Evolutionary conservation across 2,329 filamentous ascomycete species (phyloP).

Genomic region (Thielaviopsis populi): DNA sequence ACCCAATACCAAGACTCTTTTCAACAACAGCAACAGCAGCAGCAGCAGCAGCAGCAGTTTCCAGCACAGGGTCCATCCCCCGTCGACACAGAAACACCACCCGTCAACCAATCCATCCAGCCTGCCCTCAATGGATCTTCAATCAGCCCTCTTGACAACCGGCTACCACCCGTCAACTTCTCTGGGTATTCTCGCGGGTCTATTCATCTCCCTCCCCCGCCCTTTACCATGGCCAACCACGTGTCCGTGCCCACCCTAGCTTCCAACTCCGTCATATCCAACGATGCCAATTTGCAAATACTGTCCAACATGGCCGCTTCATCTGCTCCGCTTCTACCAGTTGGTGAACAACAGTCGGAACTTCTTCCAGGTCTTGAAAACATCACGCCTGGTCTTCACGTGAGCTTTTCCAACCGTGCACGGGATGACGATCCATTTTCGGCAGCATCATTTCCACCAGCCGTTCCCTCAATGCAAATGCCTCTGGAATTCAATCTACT

Average conservation of each 20-base stretch:
- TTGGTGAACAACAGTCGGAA: background rate
- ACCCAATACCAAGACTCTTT: constrained; percentile 3
- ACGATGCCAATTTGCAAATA: constrained; percentile 9
- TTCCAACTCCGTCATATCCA: constrained; percentile 1
- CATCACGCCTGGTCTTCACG: constrained; percentile 1
- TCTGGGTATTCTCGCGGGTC: background rate
- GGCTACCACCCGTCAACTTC: constrained; percentile 1
- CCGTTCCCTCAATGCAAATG: constrained; percentile 22
- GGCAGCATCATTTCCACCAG: background rate
- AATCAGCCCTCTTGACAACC: constrained; percentile 5
- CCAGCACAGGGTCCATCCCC: background rate
- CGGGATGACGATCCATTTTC: constrained; percentile 3
- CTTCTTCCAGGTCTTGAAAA: constrained; percentile 9
- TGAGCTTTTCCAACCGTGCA: background rate
- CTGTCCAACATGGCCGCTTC: constrained; percentile 11
- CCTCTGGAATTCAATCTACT: constrained; percentile 14
- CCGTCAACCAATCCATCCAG: background rate
- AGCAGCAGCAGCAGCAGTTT: constrained; percentile 1
- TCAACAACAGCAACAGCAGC: background rate
- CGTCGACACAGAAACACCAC: background rate
- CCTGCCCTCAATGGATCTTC: constrained; percentile 2
- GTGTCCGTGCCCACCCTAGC: constrained; percentile 6
- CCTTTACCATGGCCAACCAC: constrained; percentile 8
- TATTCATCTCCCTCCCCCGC: constrained; percentile 1
- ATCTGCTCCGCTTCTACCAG: constrained; percentile 3